Base-by-base conservation (phyloP, 1,284 basidiomycete genomes). In the Termitomyces sp. region DNA sequence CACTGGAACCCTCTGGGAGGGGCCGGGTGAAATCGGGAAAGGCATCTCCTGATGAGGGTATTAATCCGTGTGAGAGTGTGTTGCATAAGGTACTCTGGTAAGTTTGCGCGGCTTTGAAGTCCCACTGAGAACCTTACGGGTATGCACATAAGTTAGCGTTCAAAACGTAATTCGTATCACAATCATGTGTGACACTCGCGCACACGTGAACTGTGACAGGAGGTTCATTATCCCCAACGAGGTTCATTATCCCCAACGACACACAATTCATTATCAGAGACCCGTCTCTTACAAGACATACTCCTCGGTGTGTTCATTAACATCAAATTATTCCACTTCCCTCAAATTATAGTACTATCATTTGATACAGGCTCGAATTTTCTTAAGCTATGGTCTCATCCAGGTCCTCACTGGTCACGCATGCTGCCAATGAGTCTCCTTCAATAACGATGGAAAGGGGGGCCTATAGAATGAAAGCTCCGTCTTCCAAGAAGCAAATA, bases 391-490 rank as follows among this genome's bases (percentile, higher is more conserved):
- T 70, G 69, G 61, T 63, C 40, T 61, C 68, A 41, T 67, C 67
- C 56, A 63, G 60, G 61, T 52, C 68, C 7, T 61, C 68, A 31
- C 24, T 24, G 24, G 56, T 64, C 36, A 59, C 67, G 34, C 64
- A 67, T 43, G 62, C 64, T 51, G 67, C 68, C 24, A 70, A 66
- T 53, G 65, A 68, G 10, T 88, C 85, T 5, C 84, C 85, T n/a
- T 83, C 85, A 1, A 68, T 85, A 26, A 75, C 79, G 3, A 68
- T 82, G 55, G 86, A 87, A 64, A 82, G 79, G 61, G 84, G 86
- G 33, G 68, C 76, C 38, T 84, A 86, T 60, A 75, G 83, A 40
- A 77, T 87, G 70, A 78, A 79, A 17, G 74, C 75, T 21, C 80
- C 78, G 52, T 64, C 53, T 49, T 62, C 51, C 19, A 64, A 64